A percentile compares a stretch with the other conserved stretches of the same genome.
Evolutionary conservation across 2,329 filamentous ascomycete genomes (phyloP).

Genomic region (Pseudocercospora ulei): DNA sequence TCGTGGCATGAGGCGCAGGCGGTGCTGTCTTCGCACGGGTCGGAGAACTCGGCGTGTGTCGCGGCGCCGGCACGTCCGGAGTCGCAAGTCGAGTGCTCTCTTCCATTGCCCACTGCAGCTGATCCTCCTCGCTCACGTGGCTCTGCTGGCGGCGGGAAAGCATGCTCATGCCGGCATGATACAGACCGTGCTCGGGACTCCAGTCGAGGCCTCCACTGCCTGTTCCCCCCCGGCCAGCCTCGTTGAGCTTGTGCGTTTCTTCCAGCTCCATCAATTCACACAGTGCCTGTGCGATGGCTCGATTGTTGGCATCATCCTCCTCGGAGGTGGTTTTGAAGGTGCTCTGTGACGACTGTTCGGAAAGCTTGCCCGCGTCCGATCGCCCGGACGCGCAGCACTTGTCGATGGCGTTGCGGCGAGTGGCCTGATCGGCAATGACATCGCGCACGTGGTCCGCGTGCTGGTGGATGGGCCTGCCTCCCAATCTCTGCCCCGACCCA

Average conservation of each 20-base stretch:
- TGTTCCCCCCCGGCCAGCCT: constrained; percentile 49
- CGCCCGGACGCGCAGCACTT: constrained; percentile 67
- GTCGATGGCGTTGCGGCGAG: constrained; percentile 54
- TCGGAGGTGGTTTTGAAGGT: constrained; percentile 77
- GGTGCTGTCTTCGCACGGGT: constrained; percentile 1
- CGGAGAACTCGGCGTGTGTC: constrained; percentile 8
- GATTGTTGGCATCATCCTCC: constrained; percentile 79
- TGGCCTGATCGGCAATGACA: constrained; percentile 61
- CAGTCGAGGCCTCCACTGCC: constrained; percentile 38
- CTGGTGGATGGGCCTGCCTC: constrained; percentile 48
- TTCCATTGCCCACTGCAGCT: constrained; percentile 34
- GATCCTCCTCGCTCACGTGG: constrained; percentile 32
- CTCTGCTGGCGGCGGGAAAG: constrained; percentile 2
- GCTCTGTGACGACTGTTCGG: constrained; percentile 56
- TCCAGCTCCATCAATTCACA: constrained; percentile 83
- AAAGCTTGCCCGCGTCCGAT: constrained; percentile 56
- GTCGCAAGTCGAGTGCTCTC: constrained; percentile 25
- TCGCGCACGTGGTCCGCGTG: constrained; percentile 59
- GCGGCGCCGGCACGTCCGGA: constrained; percentile 1
- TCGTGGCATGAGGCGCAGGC: background rate
- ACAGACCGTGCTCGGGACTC: constrained; percentile 34
- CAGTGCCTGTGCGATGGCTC: constrained; percentile 72
- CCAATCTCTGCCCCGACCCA: constrained; percentile 62
- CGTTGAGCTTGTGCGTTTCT: constrained; percentile 44
- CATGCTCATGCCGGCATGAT: constrained; percentile 22